Base-by-base conservation (phyloP, 495 filamentous ascomycete species). In the Aspergillus affinis region DNA sequence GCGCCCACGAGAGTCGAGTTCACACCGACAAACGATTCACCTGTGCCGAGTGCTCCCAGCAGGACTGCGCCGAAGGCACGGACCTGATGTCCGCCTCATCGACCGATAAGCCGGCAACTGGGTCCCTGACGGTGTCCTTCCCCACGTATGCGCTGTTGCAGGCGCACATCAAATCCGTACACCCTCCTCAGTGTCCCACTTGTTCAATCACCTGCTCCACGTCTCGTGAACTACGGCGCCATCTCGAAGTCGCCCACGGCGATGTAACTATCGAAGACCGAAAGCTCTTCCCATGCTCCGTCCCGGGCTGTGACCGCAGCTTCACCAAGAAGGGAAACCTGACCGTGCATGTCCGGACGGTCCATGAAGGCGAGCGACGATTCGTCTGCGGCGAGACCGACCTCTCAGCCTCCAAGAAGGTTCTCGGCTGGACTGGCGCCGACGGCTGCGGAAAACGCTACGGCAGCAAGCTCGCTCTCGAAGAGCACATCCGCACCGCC, bases 241-340 rank as follows among this genome's bases (percentile, higher is more conserved):
- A 94, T 70, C 75, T 92, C 21, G 88, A 90, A 60, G 82, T 85
- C 7, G 75, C 84, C 18, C 90, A 94, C 70, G 82, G 84, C 0
- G 82, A 81, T 56, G 82, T 80, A 60, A 78, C 74, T 51, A 75
- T 87, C 29, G 82, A 85, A 60, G 84, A 87, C 20, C 78, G 87
- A 59, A 86, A 85, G 70, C 80, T 75, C 23, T 83, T 88, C 57
- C 63, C 73, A 9, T 97, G 93, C 70, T 81, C 82, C 0, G 76
- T 82, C 64, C 69, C 75, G 7, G 88, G 79, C 18, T 96, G 90
- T 68, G 82, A 76, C 48, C 86, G 87, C 57, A 82, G 77, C 55
- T 96, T 96, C 73, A 90, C 90, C 8, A 86, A 88, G 66, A 84
- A 82, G 59, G 86, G 86, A 0, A 96, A 96, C 67, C 79, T 96